Conservation (phyloP, 106 monocot species). For the Agapanthus africanus region DNA sequence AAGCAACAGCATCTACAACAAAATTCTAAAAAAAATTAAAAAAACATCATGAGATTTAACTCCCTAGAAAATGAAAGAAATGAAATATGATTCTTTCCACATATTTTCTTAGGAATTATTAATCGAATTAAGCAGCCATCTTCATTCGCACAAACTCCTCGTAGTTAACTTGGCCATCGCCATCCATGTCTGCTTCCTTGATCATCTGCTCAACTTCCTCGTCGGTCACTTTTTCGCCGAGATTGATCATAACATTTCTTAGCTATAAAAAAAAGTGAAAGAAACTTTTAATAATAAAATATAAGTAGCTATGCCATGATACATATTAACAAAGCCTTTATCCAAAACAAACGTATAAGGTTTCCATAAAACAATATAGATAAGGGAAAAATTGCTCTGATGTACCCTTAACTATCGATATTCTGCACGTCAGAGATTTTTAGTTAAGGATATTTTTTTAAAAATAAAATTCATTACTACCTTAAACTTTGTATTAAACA, state of each 20-base stretch:
- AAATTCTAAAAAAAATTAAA: background rate
- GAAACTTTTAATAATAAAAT: background rate
- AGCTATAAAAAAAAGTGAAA: constrained; percentile 7
- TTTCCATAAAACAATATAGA: background rate
- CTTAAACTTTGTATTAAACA: no score
- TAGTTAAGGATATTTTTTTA: no score
- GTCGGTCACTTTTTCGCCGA: constrained; percentile 31
- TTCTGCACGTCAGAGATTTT: no score
- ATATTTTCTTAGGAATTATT: no score
- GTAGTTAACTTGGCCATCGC: constrained; percentile 54
- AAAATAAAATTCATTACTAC: no score
- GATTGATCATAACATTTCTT: constrained; percentile 25
- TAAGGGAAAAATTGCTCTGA: background rate
- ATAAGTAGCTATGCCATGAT: no score
- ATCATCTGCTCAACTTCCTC: constrained; percentile 48
- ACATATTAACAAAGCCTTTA: no score
- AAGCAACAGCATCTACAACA: background rate
- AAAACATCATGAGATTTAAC: background rate
- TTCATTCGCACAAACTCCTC: constrained; percentile 56
- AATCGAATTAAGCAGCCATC: constrained; percentile 20
- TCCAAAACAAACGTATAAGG: no score
- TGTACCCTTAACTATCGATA: background rate
- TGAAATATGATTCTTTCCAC: background rate
- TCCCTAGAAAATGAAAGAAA: background rate
- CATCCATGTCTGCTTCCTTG: constrained; percentile 32